A percentile compares a stretch with the other conserved stretches of the same genome.
These are phyloP conservation scores for Brassica balearica DNA, from an alignment of 441 rosid species.

Conservation along the genomic window DNA sequence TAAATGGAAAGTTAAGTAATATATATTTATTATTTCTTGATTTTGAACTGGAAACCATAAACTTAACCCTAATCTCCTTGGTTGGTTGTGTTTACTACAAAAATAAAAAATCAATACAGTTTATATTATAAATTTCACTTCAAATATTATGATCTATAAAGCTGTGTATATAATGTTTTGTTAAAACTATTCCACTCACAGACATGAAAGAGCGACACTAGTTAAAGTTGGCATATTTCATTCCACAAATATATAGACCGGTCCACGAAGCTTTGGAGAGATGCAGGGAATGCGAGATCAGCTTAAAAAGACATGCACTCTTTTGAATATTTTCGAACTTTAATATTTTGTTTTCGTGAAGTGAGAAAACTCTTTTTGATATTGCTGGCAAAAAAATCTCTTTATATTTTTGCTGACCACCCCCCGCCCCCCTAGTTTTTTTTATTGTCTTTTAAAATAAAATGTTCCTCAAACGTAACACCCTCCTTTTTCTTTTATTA, in stretches of 20 bases:
- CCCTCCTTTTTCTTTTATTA: neutral
- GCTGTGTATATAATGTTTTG: neutral
- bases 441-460: neutral
- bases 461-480: neutral
- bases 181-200: neutral
- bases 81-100: neutral
- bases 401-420: neutral
- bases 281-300: conserved; percentile 14
- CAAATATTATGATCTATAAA: neutral
- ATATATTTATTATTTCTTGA: neutral
- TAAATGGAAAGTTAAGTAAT: neutral
- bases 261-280: conserved; percentile 24
- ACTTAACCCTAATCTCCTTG: neutral
- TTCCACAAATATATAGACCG: conserved; percentile 30
- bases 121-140: neutral
- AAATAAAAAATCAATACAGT: neutral
- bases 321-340: conserved; percentile 13
- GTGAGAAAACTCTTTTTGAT: neutral
- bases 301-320: neutral
- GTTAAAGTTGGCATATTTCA: conserved; percentile 28
- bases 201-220: conserved; percentile 6
- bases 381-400: neutral
- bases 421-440: neutral
- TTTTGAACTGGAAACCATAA: neutral
- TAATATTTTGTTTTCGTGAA: neutral